These are phyloP conservation scores for Selenicereus undatus DNA, from an alignment of 148 eudicot species.

Conservation along the genomic window DNA sequence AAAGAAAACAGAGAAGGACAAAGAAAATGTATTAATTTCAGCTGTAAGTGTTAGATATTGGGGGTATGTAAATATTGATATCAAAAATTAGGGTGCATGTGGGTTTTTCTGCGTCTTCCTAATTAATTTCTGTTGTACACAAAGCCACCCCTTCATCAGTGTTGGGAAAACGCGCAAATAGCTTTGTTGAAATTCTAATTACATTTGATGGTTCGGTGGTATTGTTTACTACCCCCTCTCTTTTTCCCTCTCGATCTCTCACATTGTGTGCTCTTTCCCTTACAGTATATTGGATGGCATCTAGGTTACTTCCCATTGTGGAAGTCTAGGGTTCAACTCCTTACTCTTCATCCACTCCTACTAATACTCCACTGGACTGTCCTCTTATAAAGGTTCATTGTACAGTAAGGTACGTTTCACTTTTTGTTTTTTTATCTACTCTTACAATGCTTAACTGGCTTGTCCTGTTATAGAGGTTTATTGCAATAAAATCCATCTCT, in stretches of 20 bases:
- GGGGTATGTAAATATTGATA: slow-evolving; percentile 35
- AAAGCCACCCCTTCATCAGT: slow-evolving; percentile 8
- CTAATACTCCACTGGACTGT: no score
- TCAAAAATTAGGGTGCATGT: slow-evolving; percentile 18
- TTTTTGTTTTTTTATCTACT: no score
- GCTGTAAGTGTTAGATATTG: slow-evolving; percentile 3
- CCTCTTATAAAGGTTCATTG: no score
- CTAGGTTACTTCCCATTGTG: no score
- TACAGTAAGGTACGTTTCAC: no score
- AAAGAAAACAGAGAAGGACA: neutral
- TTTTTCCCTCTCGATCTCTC: neutral
- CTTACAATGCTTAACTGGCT: no score
- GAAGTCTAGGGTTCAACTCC: no score
- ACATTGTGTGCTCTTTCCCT: neutral
- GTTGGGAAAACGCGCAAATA: slow-evolving; percentile 14
- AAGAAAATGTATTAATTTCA: neutral
- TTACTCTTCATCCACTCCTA: no score
- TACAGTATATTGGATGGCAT: neutral
- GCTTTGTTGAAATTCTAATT: neutral
- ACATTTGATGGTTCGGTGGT: neutral
- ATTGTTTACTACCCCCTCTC: neutral
- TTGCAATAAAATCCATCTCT: no score
- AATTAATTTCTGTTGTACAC: slow-evolving; percentile 22
- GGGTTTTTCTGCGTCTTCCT: neutral
- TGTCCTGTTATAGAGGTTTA: no score